These are phyloP conservation scores for Cyclotella sp. DNA, from an alignment of 108 stramenopile genomes.

Conservation along the genomic window DNA sequence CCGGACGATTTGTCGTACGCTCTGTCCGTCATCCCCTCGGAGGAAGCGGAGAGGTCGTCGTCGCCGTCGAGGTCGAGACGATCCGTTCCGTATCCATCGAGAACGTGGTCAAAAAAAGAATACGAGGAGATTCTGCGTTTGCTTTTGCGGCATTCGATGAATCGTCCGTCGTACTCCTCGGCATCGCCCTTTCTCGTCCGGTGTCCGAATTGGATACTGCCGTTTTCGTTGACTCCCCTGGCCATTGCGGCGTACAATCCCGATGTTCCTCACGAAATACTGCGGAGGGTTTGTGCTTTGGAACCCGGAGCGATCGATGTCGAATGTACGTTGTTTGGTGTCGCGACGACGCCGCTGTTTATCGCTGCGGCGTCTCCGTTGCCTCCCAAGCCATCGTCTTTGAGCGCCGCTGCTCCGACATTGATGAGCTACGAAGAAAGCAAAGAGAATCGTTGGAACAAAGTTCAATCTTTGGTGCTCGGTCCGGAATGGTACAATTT, in stretches of 20 bases:
- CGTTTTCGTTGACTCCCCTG: slow-evolving; percentile 27
- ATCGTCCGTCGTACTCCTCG: background rate
- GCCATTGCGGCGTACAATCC: slow-evolving; percentile 52
- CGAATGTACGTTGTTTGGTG: slow-evolving; percentile 26
- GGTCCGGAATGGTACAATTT: background rate
- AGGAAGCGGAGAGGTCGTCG: slow-evolving; percentile 27
- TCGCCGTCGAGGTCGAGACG: background rate
- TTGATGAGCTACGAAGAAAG: background rate
- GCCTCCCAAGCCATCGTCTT: slow-evolving; percentile 13
- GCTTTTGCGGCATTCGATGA: slow-evolving; percentile 5
- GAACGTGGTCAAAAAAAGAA: slow-evolving; percentile 26
- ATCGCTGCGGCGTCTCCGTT: slow-evolving; percentile 40
- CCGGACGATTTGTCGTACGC: slow-evolving; percentile 22
- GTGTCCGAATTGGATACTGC: slow-evolving; percentile 20
- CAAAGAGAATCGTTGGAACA: slow-evolving; percentile 34
- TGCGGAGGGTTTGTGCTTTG: slow-evolving; percentile 10
- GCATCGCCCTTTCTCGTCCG: background rate
- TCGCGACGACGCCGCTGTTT: slow-evolving; percentile 19
- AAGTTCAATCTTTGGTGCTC: slow-evolving; percentile 20
- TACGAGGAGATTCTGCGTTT: slow-evolving; percentile 17
- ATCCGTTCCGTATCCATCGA: slow-evolving; percentile 11
- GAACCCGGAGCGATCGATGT: slow-evolving; percentile 30
- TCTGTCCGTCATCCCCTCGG: slow-evolving; percentile 37
- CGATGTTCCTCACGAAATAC: slow-evolving; percentile 19
- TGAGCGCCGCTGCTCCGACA: background rate